Evolutionary conservation across 2,329 filamentous ascomycete species (phyloP).

Genomic region (Fusarium nelsonii): DNA sequence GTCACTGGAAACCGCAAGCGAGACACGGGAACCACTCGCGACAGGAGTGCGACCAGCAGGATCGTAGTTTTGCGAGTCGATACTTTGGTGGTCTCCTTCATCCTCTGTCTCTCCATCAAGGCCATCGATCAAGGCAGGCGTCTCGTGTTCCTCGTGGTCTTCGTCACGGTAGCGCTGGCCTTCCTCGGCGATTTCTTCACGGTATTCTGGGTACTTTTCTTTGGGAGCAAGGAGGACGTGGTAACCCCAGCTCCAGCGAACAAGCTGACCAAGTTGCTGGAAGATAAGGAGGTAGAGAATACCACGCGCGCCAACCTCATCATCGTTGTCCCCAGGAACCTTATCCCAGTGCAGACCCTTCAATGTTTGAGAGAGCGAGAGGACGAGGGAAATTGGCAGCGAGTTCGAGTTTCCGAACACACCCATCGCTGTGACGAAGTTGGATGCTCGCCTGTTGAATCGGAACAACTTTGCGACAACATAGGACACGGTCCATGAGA

Average conservation of each 20-base stretch:
- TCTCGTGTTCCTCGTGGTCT: constrained; percentile 50
- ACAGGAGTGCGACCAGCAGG: constrained; percentile 69
- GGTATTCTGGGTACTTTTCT: constrained; percentile 76
- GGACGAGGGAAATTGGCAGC: constrained; percentile 92
- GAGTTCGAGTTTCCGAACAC: constrained; percentile 99
- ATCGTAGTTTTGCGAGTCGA: constrained; percentile 63
- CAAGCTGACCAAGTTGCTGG: constrained; percentile 94
- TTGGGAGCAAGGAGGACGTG: constrained; percentile 92
- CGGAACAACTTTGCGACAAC: constrained; percentile 79
- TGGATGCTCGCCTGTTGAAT: constrained; percentile 86
- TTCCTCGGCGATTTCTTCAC: constrained; percentile 65
- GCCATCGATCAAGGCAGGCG: constrained; percentile 57
- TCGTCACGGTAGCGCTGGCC: constrained; percentile 70
- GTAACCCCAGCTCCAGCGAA: constrained; percentile 99
- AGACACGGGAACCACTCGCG: constrained; percentile 62
- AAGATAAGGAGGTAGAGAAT: constrained; percentile 97
- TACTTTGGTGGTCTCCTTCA: constrained; percentile 53
- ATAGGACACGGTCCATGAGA: constrained; percentile 84
- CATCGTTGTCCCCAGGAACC: constrained; percentile 91
- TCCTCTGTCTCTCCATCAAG: constrained; percentile 56
- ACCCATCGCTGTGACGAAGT: constrained; percentile 97
- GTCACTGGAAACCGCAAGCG: constrained; percentile 63
- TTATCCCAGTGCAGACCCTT: constrained; percentile 93
- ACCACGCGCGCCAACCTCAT: constrained; percentile 91
- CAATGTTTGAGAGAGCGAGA: constrained; percentile 92